Percentiles rank a stretch among this genome's conserved stretches.
phyloP scores from a whole-genome alignment of 2,329 filamentous ascomycete genomes.

The Coniochaeta prunicola region DNA sequence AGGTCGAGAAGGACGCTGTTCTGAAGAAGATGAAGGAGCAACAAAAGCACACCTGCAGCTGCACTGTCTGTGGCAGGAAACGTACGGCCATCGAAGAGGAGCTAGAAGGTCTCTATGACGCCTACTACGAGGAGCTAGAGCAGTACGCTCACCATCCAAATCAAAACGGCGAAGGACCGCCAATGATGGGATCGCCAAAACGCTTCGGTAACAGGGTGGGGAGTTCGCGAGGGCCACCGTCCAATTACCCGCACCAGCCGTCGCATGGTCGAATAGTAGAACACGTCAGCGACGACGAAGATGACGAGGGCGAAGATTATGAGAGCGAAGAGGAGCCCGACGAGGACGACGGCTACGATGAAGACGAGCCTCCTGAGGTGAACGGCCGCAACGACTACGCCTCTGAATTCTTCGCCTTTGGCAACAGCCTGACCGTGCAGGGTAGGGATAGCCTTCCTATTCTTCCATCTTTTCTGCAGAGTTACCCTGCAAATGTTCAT shows the following conservation, averaged over 20 bases:
- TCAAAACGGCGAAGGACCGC: slow-evolving; percentile 62
- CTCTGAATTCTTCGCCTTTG: slow-evolving; percentile 92
- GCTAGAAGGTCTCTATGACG: slow-evolving; percentile 93
- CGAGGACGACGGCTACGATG: slow-evolving; percentile 47
- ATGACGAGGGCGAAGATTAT: slow-evolving; percentile 49
- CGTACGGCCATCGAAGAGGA: slow-evolving; percentile 97
- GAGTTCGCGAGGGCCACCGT: slow-evolving; percentile 47
- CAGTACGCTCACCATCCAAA: slow-evolving; percentile 78
- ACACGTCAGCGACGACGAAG: slow-evolving; percentile 50
- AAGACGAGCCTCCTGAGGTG: slow-evolving; percentile 45
- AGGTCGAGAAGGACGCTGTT: slow-evolving; percentile 97
- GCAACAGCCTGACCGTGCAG: slow-evolving; percentile 93
- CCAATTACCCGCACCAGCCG: slow-evolving; percentile 61
- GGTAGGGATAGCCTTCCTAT: slow-evolving; percentile 46
- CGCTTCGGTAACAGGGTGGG: slow-evolving; percentile 49
- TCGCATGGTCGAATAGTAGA: slow-evolving; percentile 68
- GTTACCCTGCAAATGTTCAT: slow-evolving; percentile 20
- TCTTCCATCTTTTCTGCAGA: slow-evolving; percentile 24
- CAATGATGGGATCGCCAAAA: slow-evolving; percentile 61
- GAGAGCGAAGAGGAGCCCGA: slow-evolving; percentile 38
- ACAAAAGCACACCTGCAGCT: slow-evolving; percentile 98
- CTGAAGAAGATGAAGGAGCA: slow-evolving; percentile 99
- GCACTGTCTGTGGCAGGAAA: slow-evolving; percentile 93
- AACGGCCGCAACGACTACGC: slow-evolving; percentile 54
- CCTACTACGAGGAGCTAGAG: slow-evolving; percentile 96